phyloP scores from a whole-genome alignment of 495 filamentous ascomycete genomes.

The Pyrenopolyporus hunteri region DNA sequence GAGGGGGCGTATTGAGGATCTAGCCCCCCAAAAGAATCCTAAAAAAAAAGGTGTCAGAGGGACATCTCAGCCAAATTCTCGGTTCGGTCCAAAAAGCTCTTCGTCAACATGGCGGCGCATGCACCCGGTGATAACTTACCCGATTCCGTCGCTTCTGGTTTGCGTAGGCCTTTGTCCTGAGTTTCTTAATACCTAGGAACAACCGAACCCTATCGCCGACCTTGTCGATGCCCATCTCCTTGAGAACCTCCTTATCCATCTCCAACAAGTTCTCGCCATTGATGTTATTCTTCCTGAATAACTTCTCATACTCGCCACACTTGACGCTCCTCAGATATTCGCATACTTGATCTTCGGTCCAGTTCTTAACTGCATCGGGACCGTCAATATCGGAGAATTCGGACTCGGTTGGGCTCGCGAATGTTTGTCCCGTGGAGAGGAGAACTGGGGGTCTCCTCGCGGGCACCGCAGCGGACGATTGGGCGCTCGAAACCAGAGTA shows the following conservation, averaged over 20 bases:
- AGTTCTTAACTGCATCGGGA: slow-evolving; percentile 66
- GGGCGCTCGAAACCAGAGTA: slow-evolving; percentile 59
- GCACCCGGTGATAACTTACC: slow-evolving; percentile 56
- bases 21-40: slow-evolving; percentile 76
- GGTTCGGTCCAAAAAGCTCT: not conserved
- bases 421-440: slow-evolving; percentile 67
- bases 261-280: slow-evolving; percentile 96
- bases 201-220: slow-evolving; percentile 97
- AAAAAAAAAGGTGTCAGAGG: slow-evolving; percentile 17
- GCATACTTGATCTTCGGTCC: slow-evolving; percentile 91
- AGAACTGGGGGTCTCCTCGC: slow-evolving; percentile 61
- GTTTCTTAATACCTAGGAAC: slow-evolving; percentile 88
- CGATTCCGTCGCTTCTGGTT: slow-evolving; percentile 86
- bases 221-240: slow-evolving; percentile 98
- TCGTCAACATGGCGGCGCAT: not conserved
- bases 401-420: slow-evolving; percentile 88
- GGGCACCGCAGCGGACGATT: slow-evolving; percentile 59
- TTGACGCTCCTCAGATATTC: slow-evolving; percentile 90
- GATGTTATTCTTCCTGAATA: slow-evolving; percentile 94
- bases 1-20: slow-evolving; percentile 68
- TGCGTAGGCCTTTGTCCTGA: slow-evolving; percentile 82
- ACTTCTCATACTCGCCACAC: slow-evolving; percentile 87
- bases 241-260: slow-evolving; percentile 93
- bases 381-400: slow-evolving; percentile 82
- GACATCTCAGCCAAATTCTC: not conserved